Base-by-base conservation (phyloP, 176 grass and related monocot genomes). In the Cymbopogon citratus region DNA sequence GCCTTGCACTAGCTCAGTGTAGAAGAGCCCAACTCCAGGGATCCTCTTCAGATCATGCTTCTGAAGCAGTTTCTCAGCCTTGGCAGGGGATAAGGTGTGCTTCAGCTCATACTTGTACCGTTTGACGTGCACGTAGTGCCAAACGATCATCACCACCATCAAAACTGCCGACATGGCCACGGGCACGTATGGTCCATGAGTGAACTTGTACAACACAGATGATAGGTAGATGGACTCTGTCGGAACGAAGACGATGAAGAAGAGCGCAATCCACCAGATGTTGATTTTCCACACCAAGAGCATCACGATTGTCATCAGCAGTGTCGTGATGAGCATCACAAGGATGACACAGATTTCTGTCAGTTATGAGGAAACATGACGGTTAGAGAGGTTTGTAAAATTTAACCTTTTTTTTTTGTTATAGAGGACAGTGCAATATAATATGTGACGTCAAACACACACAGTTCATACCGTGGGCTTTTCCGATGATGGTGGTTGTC, bases 131-230 rank as follows among this genome's bases (percentile, higher is more conserved):
- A 88, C 89, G 21, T 91, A 91, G 3, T 85, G 85, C 85, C 89
- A 91, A 1, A 69, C 60, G 5, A 38, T 33, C 89, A 91, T 88
- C 3, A 82, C 63, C 0, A 64, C 24, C 81, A 91, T 91, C 10
- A 88, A 6, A 6, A 88, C 41, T 0, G 35, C 44, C 1, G 85
- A 70, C 64, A 91, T 84, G 15, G 15, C 51, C 38, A 91, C 35
- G 0, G 89, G 89, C 0, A 91, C 31, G 8, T 87, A 91, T 34
- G 80, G 75, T n/a, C 89, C 89, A n/a, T 91, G 25, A 3, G 38
- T 76, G n/a, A 91, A 91, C 27, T 91, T 91, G 85, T 91, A 91
- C 4, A 91, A 7, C 19, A 85, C 86, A 0, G 90, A 79, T 26
- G 77, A 82, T 3, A 88, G 15, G 78, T 91, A 91, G 5, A 91